These are phyloP conservation scores for Penicillium fimorum DNA, from an alignment of 495 filamentous ascomycete genomes.

Conservation along the genomic window DNA sequence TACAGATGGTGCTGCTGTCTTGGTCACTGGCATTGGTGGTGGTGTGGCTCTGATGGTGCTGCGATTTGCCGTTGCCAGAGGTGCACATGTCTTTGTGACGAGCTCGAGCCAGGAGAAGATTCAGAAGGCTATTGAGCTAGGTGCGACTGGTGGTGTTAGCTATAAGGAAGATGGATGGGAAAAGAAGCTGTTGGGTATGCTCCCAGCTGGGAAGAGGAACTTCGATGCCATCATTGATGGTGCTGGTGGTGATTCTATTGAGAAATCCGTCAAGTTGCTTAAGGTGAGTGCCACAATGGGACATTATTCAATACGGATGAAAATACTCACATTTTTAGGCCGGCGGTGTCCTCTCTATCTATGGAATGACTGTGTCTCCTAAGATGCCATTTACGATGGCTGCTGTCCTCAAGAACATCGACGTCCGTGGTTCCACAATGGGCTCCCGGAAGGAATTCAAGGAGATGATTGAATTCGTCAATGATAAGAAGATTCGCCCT, in stretches of 20 bases:
- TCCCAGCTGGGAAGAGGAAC: conserved; percentile 56
- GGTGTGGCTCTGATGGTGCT: conserved; percentile 73
- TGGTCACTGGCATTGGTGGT: conserved; percentile 78
- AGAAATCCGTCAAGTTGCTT: conserved; percentile 54
- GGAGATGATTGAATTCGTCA: conserved; percentile 75
- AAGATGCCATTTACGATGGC: conserved; percentile 70
- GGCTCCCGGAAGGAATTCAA: conserved; percentile 71
- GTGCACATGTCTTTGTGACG: conserved; percentile 68
- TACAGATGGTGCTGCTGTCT: conserved; percentile 57
- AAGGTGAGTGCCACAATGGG: conserved; percentile 40
- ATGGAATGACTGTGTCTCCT: conserved; percentile 76
- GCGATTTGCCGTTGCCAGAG: conserved; percentile 65
- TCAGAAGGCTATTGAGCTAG: conserved; percentile 58
- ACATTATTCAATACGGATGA: background rate
- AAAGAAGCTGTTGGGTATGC: conserved; percentile 54
- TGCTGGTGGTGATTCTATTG: conserved; percentile 70
- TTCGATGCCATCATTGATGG: conserved; percentile 76
- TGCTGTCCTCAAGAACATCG: conserved; percentile 73
- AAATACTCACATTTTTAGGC: conserved; percentile 25
- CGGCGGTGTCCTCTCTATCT: conserved; percentile 67
- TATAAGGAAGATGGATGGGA: conserved; percentile 70
- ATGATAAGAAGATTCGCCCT: conserved; percentile 59
- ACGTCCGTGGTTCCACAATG: conserved; percentile 71
- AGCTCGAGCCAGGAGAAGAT: conserved; percentile 65
- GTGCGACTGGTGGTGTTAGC: conserved; percentile 65